Evolutionary conservation across 148 eudicot genomes (phyloP).

Genomic region (Beta vulgaris): DNA sequence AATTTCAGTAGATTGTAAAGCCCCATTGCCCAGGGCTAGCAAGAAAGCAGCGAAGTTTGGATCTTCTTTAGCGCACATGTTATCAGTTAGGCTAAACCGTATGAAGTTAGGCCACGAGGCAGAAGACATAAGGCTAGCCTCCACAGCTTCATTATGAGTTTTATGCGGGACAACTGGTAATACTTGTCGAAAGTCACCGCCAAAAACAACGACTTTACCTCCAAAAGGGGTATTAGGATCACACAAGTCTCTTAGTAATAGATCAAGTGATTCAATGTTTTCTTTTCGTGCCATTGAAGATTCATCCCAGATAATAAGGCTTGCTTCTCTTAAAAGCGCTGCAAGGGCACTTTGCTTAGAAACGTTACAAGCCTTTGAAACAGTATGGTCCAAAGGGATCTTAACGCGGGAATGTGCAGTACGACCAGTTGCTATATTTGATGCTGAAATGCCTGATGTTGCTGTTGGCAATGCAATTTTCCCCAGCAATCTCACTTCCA

Average conservation of each 20-base stretch:
- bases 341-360: not conserved
- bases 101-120: not conserved
- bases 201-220: too few relatives aligned
- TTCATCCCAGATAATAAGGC: not conserved
- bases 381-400: too few relatives aligned
- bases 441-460: not conserved
- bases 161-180: not conserved
- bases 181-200: not conserved
- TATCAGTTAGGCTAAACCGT: not conserved
- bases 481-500: not conserved
- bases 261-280: not conserved
- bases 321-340: not conserved
- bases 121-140: not conserved
- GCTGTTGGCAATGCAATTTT: not conserved
- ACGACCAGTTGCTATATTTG: not conserved
- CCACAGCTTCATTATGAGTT: not conserved
- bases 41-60: not conserved
- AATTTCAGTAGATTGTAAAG: not conserved
- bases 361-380: too few relatives aligned
- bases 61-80: too few relatives aligned
- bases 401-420: constrained; percentile 6
- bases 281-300: not conserved
- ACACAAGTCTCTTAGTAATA: not conserved
- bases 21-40: not conserved
- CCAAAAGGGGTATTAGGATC: not conserved